Percentiles rank a stretch among this genome's conserved stretches.
phyloP scores from a whole-genome alignment of 805 yeast genomes.

The Saturnispora dispora region DNA sequence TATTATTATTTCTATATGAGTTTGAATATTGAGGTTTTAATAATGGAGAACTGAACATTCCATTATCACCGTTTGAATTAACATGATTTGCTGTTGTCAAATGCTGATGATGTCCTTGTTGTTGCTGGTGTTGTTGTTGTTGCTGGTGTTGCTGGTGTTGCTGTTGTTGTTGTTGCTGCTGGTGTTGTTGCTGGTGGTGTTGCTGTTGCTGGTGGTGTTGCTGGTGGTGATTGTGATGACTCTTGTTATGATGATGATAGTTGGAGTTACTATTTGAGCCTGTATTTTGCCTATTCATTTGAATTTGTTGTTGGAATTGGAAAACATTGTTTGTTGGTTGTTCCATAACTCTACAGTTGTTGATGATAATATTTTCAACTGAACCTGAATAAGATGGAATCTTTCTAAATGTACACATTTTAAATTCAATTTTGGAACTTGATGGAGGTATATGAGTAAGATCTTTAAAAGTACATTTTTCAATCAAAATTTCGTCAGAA shows the following conservation, averaged over 20 bases:
- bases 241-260: neutral
- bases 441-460: constrained; percentile 17
- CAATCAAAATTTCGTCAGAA: constrained; percentile 23
- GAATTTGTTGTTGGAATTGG: constrained; percentile 21
- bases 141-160: constrained; percentile 3
- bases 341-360: constrained; percentile 26
- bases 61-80: neutral
- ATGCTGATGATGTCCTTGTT: constrained; percentile 3
- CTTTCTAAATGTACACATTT: constrained; percentile 26
- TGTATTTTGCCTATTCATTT: constrained; percentile 8
- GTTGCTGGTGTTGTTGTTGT: constrained; percentile 3
- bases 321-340: constrained; percentile 21
- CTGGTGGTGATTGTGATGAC: constrained; percentile 1
- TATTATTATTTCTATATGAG: neutral
- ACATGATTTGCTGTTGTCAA: constrained; percentile 1
- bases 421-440: constrained; percentile 21
- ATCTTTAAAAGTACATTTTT: constrained; percentile 26
- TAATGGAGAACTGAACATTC: constrained; percentile 5
- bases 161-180: constrained; percentile 1
- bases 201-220: constrained; percentile 3
- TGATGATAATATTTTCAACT: constrained; percentile 21
- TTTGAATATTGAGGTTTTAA: constrained; percentile 7
- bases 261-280: constrained; percentile 1
- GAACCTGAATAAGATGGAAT: constrained; percentile 23
- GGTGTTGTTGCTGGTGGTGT: constrained; percentile 6